phyloP scores from a whole-genome alignment of 2,329 filamentous ascomycete species.

The Pseudogymnoascus sp. region DNA sequence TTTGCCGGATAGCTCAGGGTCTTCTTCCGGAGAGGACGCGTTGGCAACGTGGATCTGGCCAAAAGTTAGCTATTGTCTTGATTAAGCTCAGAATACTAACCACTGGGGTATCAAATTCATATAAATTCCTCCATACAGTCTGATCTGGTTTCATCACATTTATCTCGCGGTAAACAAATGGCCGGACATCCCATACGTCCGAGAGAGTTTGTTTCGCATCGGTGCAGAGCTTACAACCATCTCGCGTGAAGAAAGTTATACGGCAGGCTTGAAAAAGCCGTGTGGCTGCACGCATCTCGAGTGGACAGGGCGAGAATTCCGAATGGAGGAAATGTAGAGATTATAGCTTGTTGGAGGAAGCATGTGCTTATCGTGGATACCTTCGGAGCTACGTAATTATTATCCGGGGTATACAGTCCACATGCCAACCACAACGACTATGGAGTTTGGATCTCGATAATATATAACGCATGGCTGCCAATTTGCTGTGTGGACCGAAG shows the following conservation, averaged over 20 bases:
- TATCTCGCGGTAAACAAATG: conserved; percentile 61
- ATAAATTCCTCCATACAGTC: conserved; percentile 61
- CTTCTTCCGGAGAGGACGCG: conserved; percentile 40
- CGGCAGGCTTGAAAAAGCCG: conserved; percentile 48
- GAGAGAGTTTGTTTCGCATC: conserved; percentile 61
- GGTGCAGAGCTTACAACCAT: conserved; percentile 62
- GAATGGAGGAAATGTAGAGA: background rate
- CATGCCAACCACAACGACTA: background rate
- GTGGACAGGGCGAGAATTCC: background rate
- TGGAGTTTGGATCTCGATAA: background rate
- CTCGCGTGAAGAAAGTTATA: conserved; percentile 68
- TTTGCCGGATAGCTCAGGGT: conserved; percentile 45
- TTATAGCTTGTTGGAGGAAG: background rate
- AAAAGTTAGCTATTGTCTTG: conserved; percentile 22
- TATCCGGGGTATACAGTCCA: background rate
- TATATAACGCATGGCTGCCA: background rate
- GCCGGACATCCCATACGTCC: conserved; percentile 56
- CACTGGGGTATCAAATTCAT: conserved; percentile 76
- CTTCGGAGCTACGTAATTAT: conserved; percentile 8
- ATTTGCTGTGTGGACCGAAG: background rate
- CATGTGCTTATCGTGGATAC: conserved; percentile 8
- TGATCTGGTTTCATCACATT: conserved; percentile 58
- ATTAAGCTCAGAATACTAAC: conserved; percentile 34
- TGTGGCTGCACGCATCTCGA: conserved; percentile 42
- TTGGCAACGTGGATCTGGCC: conserved; percentile 53